phyloP scores from a whole-genome alignment of 129 eudicot genomes.

The Deinandra increscens region DNA sequence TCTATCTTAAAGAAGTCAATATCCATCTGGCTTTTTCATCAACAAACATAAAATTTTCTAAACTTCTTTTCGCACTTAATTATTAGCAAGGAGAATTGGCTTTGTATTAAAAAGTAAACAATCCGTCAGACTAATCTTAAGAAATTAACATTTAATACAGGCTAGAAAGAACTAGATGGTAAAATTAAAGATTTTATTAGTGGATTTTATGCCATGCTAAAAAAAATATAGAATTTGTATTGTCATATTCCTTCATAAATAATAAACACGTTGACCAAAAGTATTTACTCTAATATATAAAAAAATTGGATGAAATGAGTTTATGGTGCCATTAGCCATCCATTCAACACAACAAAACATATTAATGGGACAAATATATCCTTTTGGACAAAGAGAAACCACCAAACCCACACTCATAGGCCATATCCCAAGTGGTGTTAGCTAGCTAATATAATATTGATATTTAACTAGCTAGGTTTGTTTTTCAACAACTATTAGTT shows the following conservation, averaged over 20 bases:
- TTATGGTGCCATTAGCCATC: constrained; percentile 31
- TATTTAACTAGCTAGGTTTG: constrained; percentile 13
- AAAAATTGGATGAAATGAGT: neutral
- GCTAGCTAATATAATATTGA: constrained; percentile 14
- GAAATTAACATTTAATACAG: neutral
- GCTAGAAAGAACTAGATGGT: neutral
- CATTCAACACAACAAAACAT: constrained; percentile 18
- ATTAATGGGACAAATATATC: constrained; percentile 32
- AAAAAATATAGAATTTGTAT: neutral
- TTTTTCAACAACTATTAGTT: constrained; percentile 32
- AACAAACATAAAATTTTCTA: neutral
- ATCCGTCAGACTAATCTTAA: constrained; percentile 1
- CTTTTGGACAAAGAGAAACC: constrained; percentile 23
- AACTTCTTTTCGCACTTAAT: neutral
- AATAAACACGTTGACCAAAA: constrained; percentile 21
- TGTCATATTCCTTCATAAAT: neutral
- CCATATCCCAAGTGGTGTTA: constrained; percentile 25
- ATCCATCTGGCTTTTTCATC: constrained; percentile 4
- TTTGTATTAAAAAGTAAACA: constrained; percentile 7
- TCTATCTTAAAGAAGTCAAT: constrained; percentile 13
- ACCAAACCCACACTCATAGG: constrained; percentile 13
- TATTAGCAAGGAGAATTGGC: neutral
- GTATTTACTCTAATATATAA: neutral
- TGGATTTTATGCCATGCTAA: neutral
- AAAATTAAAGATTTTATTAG: neutral